Base-by-base conservation (phyloP, 176 grass and related monocot genomes). In the Alopecurus myosuroides region DNA sequence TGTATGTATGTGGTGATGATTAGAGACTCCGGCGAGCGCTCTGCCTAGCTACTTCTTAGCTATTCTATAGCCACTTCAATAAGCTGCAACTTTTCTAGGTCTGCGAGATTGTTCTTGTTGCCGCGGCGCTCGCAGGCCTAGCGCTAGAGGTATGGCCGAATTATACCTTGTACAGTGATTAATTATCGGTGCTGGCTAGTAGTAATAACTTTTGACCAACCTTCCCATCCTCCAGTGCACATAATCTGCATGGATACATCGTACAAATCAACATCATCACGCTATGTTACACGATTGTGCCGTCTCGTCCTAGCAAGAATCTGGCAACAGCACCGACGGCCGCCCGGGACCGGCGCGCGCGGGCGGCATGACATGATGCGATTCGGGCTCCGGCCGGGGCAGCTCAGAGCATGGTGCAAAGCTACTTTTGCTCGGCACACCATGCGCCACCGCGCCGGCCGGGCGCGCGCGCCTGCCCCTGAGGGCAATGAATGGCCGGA, bases 401-500 rank as follows among this genome's bases (percentile, higher is more conserved):
- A 30, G 13, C 36, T 55, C 79, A 30, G 12, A 23, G 56, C 76
- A 58, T 51, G 15, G 61, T 2, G 49, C 87, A 56, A 86, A 85
- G 88, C 51, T 57, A 14, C 82, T 85, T 85, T 89, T 85, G 56
- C 23, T 80, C 68, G 76, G 57, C 56, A 26, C 78, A 68, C 4
- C 56, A 46, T 28, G 70, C 80, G 14, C 40, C 80, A 31, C 73
- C 61, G 28, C 73, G 39, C 72, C 56, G 70, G 56, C 46, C 46
- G 46, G n/a, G 22, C 7, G 6, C n/a, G n/a, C 48, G 61, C 65
- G 74, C 44, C 56, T 66, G 52, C 44, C 14, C 76, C 86, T 12
- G 41, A 49, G 66, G 81, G 87, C 78, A 95, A 93, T 93, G 88
- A 93, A 91, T 85, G 76, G 79, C 52, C 69, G 66, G 72, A 40